Evolutionary conservation across 805 yeast species (phyloP).

Genomic region (Kazachstania kunashirensis): DNA sequence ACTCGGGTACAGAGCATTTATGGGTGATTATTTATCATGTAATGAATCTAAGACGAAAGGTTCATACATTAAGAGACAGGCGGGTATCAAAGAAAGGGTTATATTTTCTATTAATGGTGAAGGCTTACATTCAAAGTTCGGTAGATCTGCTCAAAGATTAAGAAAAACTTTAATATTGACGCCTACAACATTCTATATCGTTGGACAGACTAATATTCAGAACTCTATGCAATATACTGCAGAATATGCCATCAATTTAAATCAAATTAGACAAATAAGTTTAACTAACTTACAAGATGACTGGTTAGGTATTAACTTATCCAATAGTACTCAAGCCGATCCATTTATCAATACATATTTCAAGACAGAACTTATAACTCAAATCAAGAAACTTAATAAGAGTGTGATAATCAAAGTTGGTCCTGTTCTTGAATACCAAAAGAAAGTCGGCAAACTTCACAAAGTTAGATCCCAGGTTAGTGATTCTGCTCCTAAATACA

Average conservation of each 20-base stretch:
- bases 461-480: slow-evolving; percentile 60
- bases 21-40: slow-evolving; percentile 91
- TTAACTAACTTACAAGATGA: slow-evolving; percentile 78
- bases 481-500: slow-evolving; percentile 49
- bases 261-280: slow-evolving; percentile 50
- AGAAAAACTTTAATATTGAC: slow-evolving; percentile 69
- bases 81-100: slow-evolving; percentile 61
- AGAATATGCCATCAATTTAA: slow-evolving; percentile 56
- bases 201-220: slow-evolving; percentile 65
- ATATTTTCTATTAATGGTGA: slow-evolving; percentile 78
- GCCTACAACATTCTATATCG: slow-evolving; percentile 47
- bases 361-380: slow-evolving; percentile 82
- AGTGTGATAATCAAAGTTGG: slow-evolving; percentile 57
- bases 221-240: slow-evolving; percentile 46
- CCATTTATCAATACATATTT: slow-evolving; percentile 68
- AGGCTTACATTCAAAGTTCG: slow-evolving; percentile 73
- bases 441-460: slow-evolving; percentile 79
- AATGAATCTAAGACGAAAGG: slow-evolving; percentile 73
- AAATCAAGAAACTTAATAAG: slow-evolving; percentile 52
- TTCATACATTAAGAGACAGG: slow-evolving; percentile 56
- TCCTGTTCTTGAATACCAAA: slow-evolving; percentile 68
- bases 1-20: slow-evolving; percentile 75
- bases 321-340: slow-evolving; percentile 49
- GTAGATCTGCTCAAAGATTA: slow-evolving; percentile 76
- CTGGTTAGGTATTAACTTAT: slow-evolving; percentile 61